Base-by-base conservation (phyloP, 2,329 filamentous ascomycete genomes). In the Hymenoscyphus linearis region DNA sequence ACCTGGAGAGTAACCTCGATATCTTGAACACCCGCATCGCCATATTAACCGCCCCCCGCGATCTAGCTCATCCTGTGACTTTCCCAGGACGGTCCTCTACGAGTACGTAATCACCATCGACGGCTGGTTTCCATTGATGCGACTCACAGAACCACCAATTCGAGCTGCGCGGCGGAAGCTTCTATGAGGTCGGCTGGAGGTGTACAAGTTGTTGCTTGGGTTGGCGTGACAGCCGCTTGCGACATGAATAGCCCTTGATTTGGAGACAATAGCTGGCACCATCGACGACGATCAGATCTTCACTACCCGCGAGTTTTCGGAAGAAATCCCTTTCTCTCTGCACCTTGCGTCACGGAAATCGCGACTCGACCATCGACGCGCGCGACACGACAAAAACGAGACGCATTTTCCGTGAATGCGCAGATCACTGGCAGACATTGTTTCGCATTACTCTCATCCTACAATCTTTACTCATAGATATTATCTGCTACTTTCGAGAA, bases 161-260 rank as follows among this genome's bases (percentile, higher is more conserved):
- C 55, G 18, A 31, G 53, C 40, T 52, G 53, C 58, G 37, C 55
- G 57, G 60, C 64, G 64, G 58, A 57, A 53, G 14, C 57, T 63
- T 66, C 62, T 63, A 63, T 68, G 64, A 62, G 54, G 61, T 57
- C 52, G 65, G 31, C 62, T 47, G 40, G 40, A 25, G 40, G 40
- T 47, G 40, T 47, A 62, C 62, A 62, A 36, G 22, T 53, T 36
- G 57, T 37, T 58, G 22, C 53, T 52, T 60, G 60, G 60, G 59
- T 53, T 53, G 60, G 58, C 26, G 54, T 47, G 60, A 60, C 37
- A 52, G 58, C 40, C 63, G 47, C 58, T 64, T 66, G 67, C 67
- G 67, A 69, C 68, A 70, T 69, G 68, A 62, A 54, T 57, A 61
- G 62, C 60, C 65, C 65, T 62, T 70, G 65, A 69, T 58, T 60